A percentile compares a stretch with the other conserved stretches of the same genome.
These are phyloP conservation scores for Peribolospora baueri DNA, from an alignment of 768 basidiomycete species.

Conservation along the genomic window DNA sequence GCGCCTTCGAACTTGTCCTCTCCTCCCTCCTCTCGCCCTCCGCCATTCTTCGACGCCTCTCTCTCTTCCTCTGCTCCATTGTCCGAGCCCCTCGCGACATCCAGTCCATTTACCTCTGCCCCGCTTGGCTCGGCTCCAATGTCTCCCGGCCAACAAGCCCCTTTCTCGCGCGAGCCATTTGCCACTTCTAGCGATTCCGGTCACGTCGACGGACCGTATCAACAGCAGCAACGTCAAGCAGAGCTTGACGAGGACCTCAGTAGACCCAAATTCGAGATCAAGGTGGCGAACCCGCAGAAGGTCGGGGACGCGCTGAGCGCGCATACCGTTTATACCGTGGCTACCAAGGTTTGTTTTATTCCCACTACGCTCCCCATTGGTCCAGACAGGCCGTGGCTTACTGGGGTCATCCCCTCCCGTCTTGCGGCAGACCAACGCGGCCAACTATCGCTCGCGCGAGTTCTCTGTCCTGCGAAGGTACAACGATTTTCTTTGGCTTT, in stretches of 20 bases:
- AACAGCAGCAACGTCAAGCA: too few relatives aligned
- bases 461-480: slow-evolving; percentile 94
- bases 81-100: not conserved
- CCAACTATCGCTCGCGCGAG: slow-evolving; percentile 44
- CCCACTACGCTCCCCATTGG: not conserved
- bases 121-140: not conserved
- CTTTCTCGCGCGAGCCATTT: not conserved
- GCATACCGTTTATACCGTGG: slow-evolving; percentile 91
- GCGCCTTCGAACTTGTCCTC: too few relatives aligned
- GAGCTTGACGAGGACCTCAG: not conserved
- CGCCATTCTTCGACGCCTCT: too few relatives aligned
- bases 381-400: not conserved
- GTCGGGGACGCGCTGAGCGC: slow-evolving; percentile 83
- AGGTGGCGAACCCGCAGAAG: slow-evolving; percentile 90
- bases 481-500: slow-evolving; percentile 92
- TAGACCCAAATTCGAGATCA: slow-evolving; percentile 36
- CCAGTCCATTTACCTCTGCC: not conserved
- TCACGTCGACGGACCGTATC: not conserved
- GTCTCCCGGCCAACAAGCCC: not conserved
- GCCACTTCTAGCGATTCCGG: not conserved
- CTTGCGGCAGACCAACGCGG: slow-evolving; percentile 6
- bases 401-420: not conserved
- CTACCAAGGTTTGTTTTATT: slow-evolving; percentile 39
- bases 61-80: not conserved
- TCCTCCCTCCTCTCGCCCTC: too few relatives aligned